Evolutionary conservation across 345 rosid genomes (phyloP), one percentile per base, ranked within the genome.

Genomic region (Bruguiera parviflora): DNA sequence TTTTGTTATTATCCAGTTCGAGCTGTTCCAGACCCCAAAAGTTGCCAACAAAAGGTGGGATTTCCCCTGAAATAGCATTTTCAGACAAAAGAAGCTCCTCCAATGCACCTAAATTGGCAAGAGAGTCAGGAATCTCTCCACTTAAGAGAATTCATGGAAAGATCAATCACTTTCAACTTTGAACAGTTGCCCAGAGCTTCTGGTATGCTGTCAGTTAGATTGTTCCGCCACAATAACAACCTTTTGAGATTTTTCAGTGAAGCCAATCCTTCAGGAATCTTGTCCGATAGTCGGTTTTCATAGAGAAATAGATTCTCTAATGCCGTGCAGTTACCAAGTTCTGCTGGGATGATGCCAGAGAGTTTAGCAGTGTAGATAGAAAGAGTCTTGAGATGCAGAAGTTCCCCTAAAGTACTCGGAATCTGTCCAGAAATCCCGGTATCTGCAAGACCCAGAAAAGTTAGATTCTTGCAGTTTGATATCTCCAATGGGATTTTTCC

Each of bases 221-320:
- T 77, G 83, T 88, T 88, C 77, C 85, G 87, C 94, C 94, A 88
- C 9, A 88, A 43, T 20, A 85, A 65, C 75, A 85, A 66, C 78
- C 84, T 80, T 72, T 74, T 79, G 65, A 88, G 88, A 63, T 85
- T 74, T 62, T 69, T 82, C 58, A 86, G 63, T 19, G 52, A 81
- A 73, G 82, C 81, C 64, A 86, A 33, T 74, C 79, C 84, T 8
- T 73, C 73, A 27, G 94, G 91, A 60, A 89, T 84, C 51, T 49
- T 58, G 35, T 89, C 91, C 13, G 81, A 78, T 33, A 89, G 75
- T 68, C 77, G 77, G 75, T 86, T 89, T 62, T 78, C 84, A 70
- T 89, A 89, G 37, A 85, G 75, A 71, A 85, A 89, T 62, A 89
- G 74, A 33, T 85, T 59, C 71, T 85, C 87, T 33, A 89, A 70